phyloP scores from a whole-genome alignment of 2,329 filamentous ascomycete genomes.

The Hymenoscyphus albidus region DNA sequence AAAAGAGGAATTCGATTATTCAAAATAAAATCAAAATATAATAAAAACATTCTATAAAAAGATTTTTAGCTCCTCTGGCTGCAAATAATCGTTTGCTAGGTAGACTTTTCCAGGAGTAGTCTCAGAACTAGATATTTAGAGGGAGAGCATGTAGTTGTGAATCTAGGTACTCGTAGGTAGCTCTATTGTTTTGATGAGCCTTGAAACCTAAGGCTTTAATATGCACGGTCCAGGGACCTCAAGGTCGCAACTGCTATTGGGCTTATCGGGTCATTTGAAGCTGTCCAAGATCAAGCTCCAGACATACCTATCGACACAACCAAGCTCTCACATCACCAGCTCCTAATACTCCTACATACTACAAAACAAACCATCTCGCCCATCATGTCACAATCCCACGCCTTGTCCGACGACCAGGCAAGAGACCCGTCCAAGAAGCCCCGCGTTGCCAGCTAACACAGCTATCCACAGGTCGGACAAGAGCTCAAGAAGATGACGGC shows the following conservation, averaged over 20 bases:
- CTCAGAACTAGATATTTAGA: no score
- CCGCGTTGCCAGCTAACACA: constrained; percentile 14
- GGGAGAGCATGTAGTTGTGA: no score
- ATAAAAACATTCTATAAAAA: no score
- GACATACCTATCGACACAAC: not conserved
- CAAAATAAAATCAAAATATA: no score
- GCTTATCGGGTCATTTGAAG: constrained; percentile 2
- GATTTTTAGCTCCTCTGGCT: no score
- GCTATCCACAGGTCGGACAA: constrained; percentile 70
- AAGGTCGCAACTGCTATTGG: not conserved
- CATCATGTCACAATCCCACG: constrained; percentile 88
- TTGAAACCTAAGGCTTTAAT: not conserved
- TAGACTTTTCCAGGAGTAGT: no score
- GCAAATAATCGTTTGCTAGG: no score
- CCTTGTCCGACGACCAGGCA: constrained; percentile 97
- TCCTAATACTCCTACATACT: constrained; percentile 12
- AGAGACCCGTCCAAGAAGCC: constrained; percentile 16
- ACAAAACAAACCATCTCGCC: constrained; percentile 33
- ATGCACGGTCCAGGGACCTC: not conserved
- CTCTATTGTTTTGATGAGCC: not conserved
- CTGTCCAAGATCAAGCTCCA: constrained; percentile 2
- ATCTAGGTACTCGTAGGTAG: no score
- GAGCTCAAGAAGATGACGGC: constrained; percentile 99
- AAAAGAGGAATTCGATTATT: no score
- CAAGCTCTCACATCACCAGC: constrained; percentile 7